Evolutionary conservation across 2,329 filamentous ascomycete genomes (phyloP).

Genomic region (Colletotrichum sp.): DNA sequence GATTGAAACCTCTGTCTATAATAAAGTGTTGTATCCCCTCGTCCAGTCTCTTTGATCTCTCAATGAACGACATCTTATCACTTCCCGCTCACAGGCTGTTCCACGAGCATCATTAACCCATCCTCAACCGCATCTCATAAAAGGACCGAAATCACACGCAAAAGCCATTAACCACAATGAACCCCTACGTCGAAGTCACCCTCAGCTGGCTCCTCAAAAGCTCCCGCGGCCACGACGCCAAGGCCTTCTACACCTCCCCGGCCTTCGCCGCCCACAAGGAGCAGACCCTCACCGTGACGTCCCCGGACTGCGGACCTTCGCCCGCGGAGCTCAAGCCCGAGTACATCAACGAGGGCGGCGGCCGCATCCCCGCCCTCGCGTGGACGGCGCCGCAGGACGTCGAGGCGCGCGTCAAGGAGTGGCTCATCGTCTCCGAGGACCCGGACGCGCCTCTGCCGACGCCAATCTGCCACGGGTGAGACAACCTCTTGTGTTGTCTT

Average conservation of each 20-base stretch:
- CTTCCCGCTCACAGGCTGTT: not conserved
- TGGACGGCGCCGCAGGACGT: conserved; percentile 40
- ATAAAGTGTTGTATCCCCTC: not conserved
- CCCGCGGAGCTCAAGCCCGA: conserved; percentile 37
- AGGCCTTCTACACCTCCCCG: conserved; percentile 39
- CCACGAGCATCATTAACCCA: not conserved
- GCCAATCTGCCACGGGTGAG: conserved; percentile 50
- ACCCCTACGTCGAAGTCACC: conserved; percentile 36
- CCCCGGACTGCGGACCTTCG: conserved; percentile 43
- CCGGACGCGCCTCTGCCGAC: conserved; percentile 49
- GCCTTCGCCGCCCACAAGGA: conserved; percentile 37
- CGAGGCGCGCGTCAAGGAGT: conserved; percentile 40
- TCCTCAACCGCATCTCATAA: not conserved
- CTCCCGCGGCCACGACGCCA: conserved; percentile 40
- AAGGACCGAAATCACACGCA: not conserved
- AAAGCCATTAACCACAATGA: conserved; percentile 18
- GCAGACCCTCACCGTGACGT: conserved; percentile 42
- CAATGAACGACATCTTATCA: not conserved
- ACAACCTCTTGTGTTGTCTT: not conserved
- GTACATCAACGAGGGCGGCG: conserved; percentile 42
- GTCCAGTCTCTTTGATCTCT: not conserved
- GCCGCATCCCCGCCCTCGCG: conserved; percentile 42
- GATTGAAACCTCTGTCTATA: not conserved
- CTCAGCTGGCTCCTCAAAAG: conserved; percentile 44
- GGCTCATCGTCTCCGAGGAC: conserved; percentile 51